A percentile compares a stretch with the other conserved stretches of the same genome.
These are phyloP conservation scores for Coemansia sp. DNA, from an alignment of 192 early-diverging fungal genomes.

Conservation along the genomic window DNA sequence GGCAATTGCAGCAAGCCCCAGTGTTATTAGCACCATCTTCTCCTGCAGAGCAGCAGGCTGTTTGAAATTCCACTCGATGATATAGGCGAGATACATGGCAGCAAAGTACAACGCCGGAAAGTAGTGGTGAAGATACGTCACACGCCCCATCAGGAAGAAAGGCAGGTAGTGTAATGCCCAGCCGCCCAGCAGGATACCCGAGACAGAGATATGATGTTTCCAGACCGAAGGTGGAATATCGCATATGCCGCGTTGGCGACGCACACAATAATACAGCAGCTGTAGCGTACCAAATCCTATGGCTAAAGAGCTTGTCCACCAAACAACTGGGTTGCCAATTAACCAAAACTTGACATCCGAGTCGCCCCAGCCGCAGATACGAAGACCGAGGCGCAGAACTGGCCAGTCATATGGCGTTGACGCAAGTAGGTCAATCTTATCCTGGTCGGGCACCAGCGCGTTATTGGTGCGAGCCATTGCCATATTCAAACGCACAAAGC, in stretches of 20 bases:
- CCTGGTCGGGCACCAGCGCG: constrained; percentile 85
- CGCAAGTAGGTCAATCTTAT: constrained; percentile 73
- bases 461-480: constrained; percentile 98
- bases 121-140: constrained; percentile 96
- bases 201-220: constrained; percentile 72
- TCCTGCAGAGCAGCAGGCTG: constrained; percentile 27
- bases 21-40: constrained; percentile 6
- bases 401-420: constrained; percentile 86
- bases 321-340: constrained; percentile 89
- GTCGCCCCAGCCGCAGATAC: constrained; percentile 95
- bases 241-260: constrained; percentile 58
- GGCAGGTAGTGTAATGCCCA: constrained; percentile 94
- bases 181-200: constrained; percentile 74
- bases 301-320: constrained; percentile 74
- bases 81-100: constrained; percentile 71
- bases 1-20: constrained; percentile 41
- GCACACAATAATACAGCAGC: constrained; percentile 48
- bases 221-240: constrained; percentile 50
- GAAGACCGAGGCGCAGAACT: constrained; percentile 75
- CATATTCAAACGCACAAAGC: constrained; percentile 88
- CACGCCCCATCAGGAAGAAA: constrained; percentile 95
- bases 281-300: constrained; percentile 23
- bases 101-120: constrained; percentile 95
- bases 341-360: constrained; percentile 83
- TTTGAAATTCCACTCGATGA: constrained; percentile 72